phyloP scores from a whole-genome alignment of 805 yeast species.

The Suhomyces xylopsoci region DNA sequence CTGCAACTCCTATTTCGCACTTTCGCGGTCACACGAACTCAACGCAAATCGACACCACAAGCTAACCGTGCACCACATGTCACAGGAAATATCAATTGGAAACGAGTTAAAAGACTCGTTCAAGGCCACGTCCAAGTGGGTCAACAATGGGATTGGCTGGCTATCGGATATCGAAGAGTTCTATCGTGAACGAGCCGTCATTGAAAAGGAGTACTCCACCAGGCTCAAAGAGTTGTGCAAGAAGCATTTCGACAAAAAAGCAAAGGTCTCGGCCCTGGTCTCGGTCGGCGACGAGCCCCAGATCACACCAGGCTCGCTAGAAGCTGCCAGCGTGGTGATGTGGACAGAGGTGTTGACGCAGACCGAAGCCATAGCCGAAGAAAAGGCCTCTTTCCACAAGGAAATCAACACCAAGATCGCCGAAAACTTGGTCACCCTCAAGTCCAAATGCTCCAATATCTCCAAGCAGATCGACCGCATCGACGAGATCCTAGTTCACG shows the following conservation, averaged over 20 bases:
- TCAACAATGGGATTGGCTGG: conserved; percentile 68
- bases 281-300: conserved; percentile 91
- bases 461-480: conserved; percentile 55
- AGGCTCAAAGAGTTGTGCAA: conserved; percentile 62
- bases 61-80: neutral
- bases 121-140: conserved; percentile 78
- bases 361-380: conserved; percentile 75
- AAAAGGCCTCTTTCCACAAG: conserved; percentile 54
- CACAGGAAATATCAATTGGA: conserved; percentile 45
- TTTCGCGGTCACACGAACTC: neutral
- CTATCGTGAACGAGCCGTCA: conserved; percentile 74
- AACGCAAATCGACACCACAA: neutral
- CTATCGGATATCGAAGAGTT: conserved; percentile 75
- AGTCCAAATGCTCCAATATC: conserved; percentile 50
- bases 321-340: conserved; percentile 78
- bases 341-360: conserved; percentile 88
- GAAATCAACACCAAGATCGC: conserved; percentile 61
- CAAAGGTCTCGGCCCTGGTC: conserved; percentile 59
- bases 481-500: conserved; percentile 53
- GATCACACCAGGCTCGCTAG: conserved; percentile 92
- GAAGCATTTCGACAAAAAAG: conserved; percentile 73
- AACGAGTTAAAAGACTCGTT: conserved; percentile 78
- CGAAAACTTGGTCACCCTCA: conserved; percentile 56
- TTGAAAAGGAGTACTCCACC: conserved; percentile 80
- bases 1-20: neutral